Conservation (phyloP, 225 moss, liverwort and hornwort genomes). For the Antitrichia curtipendula region DNA sequence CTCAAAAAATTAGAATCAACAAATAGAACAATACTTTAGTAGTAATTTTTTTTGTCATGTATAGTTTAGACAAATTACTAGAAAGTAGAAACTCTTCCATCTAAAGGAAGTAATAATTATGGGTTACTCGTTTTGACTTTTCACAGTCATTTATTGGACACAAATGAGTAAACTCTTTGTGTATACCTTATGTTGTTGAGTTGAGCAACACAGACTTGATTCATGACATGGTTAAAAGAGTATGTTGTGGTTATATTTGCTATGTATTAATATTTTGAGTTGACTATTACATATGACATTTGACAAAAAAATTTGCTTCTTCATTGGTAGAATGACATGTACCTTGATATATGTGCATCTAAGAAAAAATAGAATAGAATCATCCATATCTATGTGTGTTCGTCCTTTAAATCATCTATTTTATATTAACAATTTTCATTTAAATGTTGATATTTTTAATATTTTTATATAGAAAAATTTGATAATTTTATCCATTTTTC, state of each 20-base stretch:
- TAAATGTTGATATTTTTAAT: too few relatives aligned
- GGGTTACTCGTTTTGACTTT: accelerated
- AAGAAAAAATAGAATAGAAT: too few relatives aligned
- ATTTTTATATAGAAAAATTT: too few relatives aligned
- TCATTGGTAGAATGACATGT: too few relatives aligned
- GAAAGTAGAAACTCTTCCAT: neutral
- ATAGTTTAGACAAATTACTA: neutral
- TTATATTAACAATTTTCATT: too few relatives aligned
- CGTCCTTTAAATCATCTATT: too few relatives aligned
- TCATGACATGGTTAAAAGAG: neutral
- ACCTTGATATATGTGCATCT: too few relatives aligned
- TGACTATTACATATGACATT: neutral
- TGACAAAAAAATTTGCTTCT: too few relatives aligned
- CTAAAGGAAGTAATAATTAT: neutral
- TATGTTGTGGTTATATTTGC: neutral
- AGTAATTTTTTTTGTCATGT: neutral
- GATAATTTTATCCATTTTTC: too few relatives aligned
- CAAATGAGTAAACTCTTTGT: accelerated
- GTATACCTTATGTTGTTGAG: neutral
- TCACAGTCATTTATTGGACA: neutral
- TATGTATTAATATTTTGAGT: neutral
- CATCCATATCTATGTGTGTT: too few relatives aligned
- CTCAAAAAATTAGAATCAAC: neutral
- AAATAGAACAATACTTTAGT: neutral
- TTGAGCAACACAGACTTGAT: neutral